Base-by-base conservation (phyloP, 2,329 filamentous ascomycete species). In the Microcyclospora tardicrescens region DNA sequence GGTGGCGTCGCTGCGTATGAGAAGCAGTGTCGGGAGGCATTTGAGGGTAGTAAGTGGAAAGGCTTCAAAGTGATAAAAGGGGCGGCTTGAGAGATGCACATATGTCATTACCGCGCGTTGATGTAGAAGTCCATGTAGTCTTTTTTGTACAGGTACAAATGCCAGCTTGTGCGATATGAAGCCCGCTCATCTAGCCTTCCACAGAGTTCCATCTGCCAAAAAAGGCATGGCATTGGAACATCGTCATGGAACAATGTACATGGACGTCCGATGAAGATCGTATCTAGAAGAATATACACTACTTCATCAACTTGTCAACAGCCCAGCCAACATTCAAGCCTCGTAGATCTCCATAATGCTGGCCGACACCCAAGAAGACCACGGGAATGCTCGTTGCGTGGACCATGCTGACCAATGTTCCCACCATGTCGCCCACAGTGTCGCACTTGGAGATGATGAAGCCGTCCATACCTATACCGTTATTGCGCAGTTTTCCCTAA, bases 391-490 rank as follows among this genome's bases (percentile, higher is more conserved):
- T 54, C 3, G 93, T 98, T 2, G 91, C 89, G 64, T 96, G 89
- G 30, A 98, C 89, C 69, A 98, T 89, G 59, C 84, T 94, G 45
- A 98, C 91, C 46, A 98, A 68, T 2, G 89, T 95, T 2, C 80
- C 86, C 33, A 95, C 86, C 87, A 96, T 96, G 64, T 95, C 89
- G n/a, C 91, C 93, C 29, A 98, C 93, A 0, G 91, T 98, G 65
- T 98, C 91, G 60, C 91, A 96, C 64, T 98, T 98, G 43, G 81
- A 89, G 52, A 98, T 95, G 58, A 98, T 94, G 62, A 98, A 98
- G 5, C 91, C 91, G 62, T 98, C 93, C 29, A 98, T 71, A 19
- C 75, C 75, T 41, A 89, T 70, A 27, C 91, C 93, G 19, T 52
- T 49, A 33, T 57, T 58, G 19, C 56, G 48, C 43, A 56, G 43